Evolutionary conservation across 768 basidiomycete genomes (phyloP), one percentile per base, ranked within the genome.

Genomic region (Lentinula boryana): DNA sequence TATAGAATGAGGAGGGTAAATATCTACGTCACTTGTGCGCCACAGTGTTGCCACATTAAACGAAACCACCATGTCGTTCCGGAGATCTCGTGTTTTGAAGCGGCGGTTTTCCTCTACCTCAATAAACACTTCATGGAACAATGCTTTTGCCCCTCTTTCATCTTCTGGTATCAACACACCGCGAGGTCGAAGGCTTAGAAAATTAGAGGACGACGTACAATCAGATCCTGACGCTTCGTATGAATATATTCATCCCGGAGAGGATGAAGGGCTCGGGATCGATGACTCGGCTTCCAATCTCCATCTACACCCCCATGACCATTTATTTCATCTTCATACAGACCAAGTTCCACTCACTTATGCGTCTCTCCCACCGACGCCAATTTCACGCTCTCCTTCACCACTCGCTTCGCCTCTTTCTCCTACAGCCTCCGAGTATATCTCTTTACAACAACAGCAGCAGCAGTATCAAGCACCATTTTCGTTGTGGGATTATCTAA

Each of bases 401-500:
- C 60, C 62, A 1, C 53, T 63, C 6, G 35, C 52, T 9, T 31
- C 31, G 18, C 62, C 64, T 48, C 33, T 66, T 15, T 63, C 66
- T 44, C 61, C 65, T 9, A 56, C 50, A 50, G 23, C 48, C 16
- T 52, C 54, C 4, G 50, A 44, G 33, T 60, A 41, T 36, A 35
- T 58, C 4, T 68, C 59, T 61, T 66, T 64, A 50, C 65, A 62
- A 32, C 67, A 58, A 60, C 65, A 60, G 60, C 31, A 62, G 27
- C 33, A 62, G 27, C 64, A 63, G 43, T 62, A 62, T 43, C 68
- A 69, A 53, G 69, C 71, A 4, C 84, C 91, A 3, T 93, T 92
- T 70, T 93, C 93, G 4, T 69, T 96, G 21, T 96, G 94, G 94
- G 94, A 95, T 63, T 95, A 96, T 71, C 80, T 96, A 21, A 78